Percentiles rank a stretch among this genome's conserved stretches.
Conservation (phyloP, 2,329 filamentous ascomycete species). For the Rhinocladiella similis region DNA sequence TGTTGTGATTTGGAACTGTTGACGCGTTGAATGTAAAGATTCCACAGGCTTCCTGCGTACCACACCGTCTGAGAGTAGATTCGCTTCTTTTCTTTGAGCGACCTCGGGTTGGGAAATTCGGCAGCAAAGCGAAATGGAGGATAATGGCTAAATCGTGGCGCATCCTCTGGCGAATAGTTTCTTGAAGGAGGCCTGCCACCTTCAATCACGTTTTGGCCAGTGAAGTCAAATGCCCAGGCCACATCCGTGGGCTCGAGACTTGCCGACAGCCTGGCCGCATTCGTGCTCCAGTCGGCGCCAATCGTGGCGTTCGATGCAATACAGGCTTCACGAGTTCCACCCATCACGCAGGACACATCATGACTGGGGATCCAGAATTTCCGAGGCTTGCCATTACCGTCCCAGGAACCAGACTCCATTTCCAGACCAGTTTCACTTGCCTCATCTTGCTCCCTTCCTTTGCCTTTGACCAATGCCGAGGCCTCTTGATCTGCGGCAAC, state of each 20-base stretch:
- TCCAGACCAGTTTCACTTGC: slow-evolving; percentile 33
- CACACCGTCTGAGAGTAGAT: slow-evolving; percentile 61
- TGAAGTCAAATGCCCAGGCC: slow-evolving; percentile 58
- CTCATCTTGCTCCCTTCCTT: slow-evolving; percentile 39
- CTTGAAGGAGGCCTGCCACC: slow-evolving; percentile 22
- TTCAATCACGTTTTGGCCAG: slow-evolving; percentile 44
- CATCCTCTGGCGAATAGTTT: slow-evolving; percentile 18
- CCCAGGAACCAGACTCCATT: slow-evolving; percentile 53
- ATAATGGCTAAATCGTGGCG: slow-evolving; percentile 52
- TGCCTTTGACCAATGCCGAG: slow-evolving; percentile 41
- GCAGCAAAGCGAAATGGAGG: slow-evolving; percentile 61
- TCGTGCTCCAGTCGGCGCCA: slow-evolving; percentile 36
- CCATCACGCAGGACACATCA: slow-evolving; percentile 58
- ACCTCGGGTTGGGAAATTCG: slow-evolving; percentile 57
- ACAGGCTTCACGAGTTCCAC: slow-evolving; percentile 54
- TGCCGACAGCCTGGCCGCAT: slow-evolving; percentile 47
- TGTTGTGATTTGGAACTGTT: slow-evolving; percentile 56
- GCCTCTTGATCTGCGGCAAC: slow-evolving; percentile 8
- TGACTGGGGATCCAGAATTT: slow-evolving; percentile 60
- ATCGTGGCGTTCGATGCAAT: slow-evolving; percentile 47
- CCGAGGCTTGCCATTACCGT: slow-evolving; percentile 53
- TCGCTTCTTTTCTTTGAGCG: slow-evolving; percentile 59
- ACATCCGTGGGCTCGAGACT: slow-evolving; percentile 56
- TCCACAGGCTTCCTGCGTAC: slow-evolving; percentile 61
- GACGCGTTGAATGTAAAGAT: slow-evolving; percentile 63